Percentiles rank a stretch among this genome's conserved stretches.
Conservation (phyloP, 129 eudicot genomes). For the Artemisia tridentata region DNA sequence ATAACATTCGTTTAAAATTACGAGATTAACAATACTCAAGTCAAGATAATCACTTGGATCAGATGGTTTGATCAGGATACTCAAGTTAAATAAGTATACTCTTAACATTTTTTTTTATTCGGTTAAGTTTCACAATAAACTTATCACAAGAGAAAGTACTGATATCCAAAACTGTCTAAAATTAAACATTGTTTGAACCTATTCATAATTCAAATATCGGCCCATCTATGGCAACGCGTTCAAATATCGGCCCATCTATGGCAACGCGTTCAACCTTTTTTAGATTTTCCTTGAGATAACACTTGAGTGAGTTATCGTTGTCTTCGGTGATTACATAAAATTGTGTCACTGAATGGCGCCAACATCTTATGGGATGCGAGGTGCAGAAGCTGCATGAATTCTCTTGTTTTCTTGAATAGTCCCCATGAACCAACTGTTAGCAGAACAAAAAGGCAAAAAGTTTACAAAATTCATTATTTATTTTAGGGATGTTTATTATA, state of each 20-base stretch:
- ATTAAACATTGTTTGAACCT: too few relatives aligned
- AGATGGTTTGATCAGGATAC: too few relatives aligned
- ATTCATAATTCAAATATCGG: too few relatives aligned
- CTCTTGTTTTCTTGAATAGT: background rate
- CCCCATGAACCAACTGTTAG: conserved; percentile 3
- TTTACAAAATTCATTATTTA: background rate
- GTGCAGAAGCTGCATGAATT: conserved; percentile 12
- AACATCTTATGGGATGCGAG: conserved; percentile 6
- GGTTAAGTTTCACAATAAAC: too few relatives aligned
- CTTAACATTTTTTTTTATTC: too few relatives aligned
- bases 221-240: background rate
- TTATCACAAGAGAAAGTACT: too few relatives aligned
- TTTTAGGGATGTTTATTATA: too few relatives aligned
- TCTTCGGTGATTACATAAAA: background rate
- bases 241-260: background rate
- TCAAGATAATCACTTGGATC: too few relatives aligned
- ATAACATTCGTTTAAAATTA: too few relatives aligned
- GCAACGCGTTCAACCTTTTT: background rate
- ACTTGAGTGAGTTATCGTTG: background rate
- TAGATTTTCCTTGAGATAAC: conserved; percentile 3
- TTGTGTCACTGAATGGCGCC: conserved; percentile 7
- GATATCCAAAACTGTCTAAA: too few relatives aligned
- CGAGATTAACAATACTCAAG: too few relatives aligned
- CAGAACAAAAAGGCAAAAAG: background rate
- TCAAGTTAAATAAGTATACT: too few relatives aligned